Evolutionary conservation across 345 rosid genomes (phyloP), one percentile per base, ranked within the genome.

Genomic region (Dipteronia dyeriana): DNA sequence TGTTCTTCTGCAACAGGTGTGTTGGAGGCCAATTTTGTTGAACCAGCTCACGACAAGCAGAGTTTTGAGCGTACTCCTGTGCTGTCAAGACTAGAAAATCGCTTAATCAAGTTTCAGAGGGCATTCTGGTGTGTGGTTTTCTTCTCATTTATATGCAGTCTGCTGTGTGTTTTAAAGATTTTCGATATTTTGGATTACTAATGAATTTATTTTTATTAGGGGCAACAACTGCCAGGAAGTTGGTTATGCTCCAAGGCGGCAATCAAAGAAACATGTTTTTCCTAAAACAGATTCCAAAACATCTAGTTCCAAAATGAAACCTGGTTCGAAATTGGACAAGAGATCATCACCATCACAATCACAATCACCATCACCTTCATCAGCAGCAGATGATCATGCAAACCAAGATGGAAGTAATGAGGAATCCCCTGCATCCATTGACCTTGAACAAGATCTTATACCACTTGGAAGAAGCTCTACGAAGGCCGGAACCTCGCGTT

Each of bases 41-140:
- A 94, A 82, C 98, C 94, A 66, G 92, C 98, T 71, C 98, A 90
- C 49, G 94, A 94, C 78, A 91, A 94, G 74, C 95, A 91, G 76
- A 94, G 91, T n/a, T 92, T 90, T 81, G 98, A 94, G 84, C 85
- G 89, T 29, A 92, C 95, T 7, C 71, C 75, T 12, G 87, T 80
- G 66, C 92, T 90, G 47, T 57, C 87, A 76, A 90, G 90, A 68
- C 86, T 94, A 0, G 91, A 91, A 85, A 75, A 80, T 5, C 84
- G 85, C 57, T 81, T 94, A 71, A 17, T 81, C 12, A 26, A 11
- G 9, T 75, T 80, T 70, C 98, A 94, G 73, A 90, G 86, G 82
- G 57, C 41, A 5, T 94, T 83, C 60, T 90, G 94, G 97, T 94
- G 71, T 31, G 77, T 76, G 47, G 69, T 67, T 59, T 71, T 60